Base-by-base conservation (phyloP, 2,329 filamentous ascomycete genomes). In the Colletotrichum lentis region DNA sequence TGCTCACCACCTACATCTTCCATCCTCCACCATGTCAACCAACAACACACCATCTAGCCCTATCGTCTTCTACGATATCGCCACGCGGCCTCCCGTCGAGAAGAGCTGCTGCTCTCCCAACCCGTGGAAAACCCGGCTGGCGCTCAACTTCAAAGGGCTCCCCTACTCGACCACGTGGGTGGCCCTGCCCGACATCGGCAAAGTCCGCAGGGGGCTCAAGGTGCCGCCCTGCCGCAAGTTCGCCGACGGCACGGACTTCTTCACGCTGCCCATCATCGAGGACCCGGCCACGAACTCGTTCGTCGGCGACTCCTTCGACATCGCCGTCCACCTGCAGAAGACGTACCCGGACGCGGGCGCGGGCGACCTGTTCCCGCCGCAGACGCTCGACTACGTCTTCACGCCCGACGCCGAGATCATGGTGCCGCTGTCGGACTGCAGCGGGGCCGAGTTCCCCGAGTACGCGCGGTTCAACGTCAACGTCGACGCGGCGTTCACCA, bases 251-350 rank as follows among this genome's bases (percentile, higher is more conserved):
- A 79, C 77, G 41, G 85, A 88, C 72, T 90, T 82, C 77, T 81
- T 82, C 76, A 91, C 88, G 2, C 81, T 91, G 0, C 88, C 89
- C 1, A 80, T 90, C 49, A 74, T 90, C 24, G 72, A 78, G 1
- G 85, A 90, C 58, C 74, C 78, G 0, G 63, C 72, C 20, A 83
- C 81, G 0, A 18, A 27, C 5, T 35, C 44, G 12, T 58, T 79
- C 0, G 63, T 90, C 3, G 88, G 88, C 5, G 89, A 91, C 76
- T 87, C 87, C 2, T 89, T 90, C 73, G 88, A 90, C 60, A 91
- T 91, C 68, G 89, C 88, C 7, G 76, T 83, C 31, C 85, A 89
- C 72, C 80, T 91, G 2, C 82, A 90, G 27, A 76, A 81, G 1
- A 80, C 74, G 0, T 88, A 85, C 24, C 85, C 86, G 0, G 65